These are phyloP conservation scores for Coniochaeta sp. DNA, from an alignment of 2,329 filamentous ascomycete genomes.

Conservation along the genomic window DNA sequence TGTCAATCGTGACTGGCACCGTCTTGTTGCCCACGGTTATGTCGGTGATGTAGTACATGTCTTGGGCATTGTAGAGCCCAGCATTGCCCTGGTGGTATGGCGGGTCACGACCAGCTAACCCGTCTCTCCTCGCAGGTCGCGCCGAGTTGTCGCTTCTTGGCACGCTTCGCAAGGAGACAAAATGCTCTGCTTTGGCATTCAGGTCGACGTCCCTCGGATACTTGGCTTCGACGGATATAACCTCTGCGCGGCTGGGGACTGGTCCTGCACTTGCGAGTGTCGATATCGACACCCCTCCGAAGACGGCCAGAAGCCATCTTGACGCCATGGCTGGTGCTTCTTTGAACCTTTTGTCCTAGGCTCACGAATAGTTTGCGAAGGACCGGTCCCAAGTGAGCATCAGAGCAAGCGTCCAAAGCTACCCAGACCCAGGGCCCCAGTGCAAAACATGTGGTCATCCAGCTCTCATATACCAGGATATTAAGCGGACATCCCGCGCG, in stretches of 20 bases:
- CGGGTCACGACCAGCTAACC: background rate
- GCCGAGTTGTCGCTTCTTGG: background rate
- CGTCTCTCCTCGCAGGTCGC: background rate
- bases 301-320: background rate
- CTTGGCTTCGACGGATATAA: background rate
- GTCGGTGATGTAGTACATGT: conserved; percentile 20
- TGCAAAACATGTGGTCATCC: background rate
- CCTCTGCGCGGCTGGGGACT: background rate
- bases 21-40: conserved; percentile 15
- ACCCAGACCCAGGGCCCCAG: background rate
- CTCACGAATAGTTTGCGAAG: background rate
- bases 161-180: background rate
- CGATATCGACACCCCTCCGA: background rate
- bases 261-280: background rate
- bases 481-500: background rate
- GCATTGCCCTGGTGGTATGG: background rate
- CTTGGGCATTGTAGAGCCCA: conserved; percentile 13
- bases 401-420: background rate
- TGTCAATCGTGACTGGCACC: conserved; percentile 19
- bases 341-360: background rate
- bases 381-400: background rate
- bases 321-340: background rate
- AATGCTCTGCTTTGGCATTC: background rate
- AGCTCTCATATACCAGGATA: background rate
- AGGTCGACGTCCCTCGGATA: background rate